Base-by-base conservation (phyloP, 441 rosid genomes). In the Sinapis alba region DNA sequence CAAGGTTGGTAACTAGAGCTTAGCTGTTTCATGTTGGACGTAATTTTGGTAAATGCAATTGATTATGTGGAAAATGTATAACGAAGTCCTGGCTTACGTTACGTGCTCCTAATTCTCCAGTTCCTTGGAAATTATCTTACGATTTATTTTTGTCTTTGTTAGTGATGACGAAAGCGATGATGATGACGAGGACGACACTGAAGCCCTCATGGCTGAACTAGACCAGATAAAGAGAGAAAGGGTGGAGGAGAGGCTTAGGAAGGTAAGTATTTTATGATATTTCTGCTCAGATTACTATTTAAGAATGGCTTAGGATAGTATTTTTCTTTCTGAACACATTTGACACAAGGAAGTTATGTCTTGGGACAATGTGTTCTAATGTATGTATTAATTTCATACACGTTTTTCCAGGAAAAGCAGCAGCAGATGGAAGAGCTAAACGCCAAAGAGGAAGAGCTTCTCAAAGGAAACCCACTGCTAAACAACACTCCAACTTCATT, bases 161-260 rank as follows among this genome's bases (percentile, higher is more conserved):
- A 85, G 86, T 7, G 85, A 88, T 3, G 88, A 86, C 0, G 81
- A 78, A 68, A 78, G 81, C 68, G 89, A 86, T 0, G 93, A 92
- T 0, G 93, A 92, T 0, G 96, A 88, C 0, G 98, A 93, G 60
- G 99, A 93, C 27, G 95, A 96, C 80, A 90, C 91, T 15, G 91
- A 90, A 83, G 98, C 97, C 68, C 90, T 93, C 21, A 72, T 90
- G 89, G 98, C 94, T 21, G 99, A 90, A 88, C 99, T 93, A 5
- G 98, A 93, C 66, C 86, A 87, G 69, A 93, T 96, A 74, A 96
- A 93, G 89, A 95, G 91, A 84, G 98, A 96, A 85, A 89, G 96
- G 79, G 90, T 89, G 53, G 98, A 93, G 84, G 99, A 96, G 89
- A 89, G 88, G 81, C 88, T 88, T 38, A 87, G 94, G 19, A 88